A percentile compares a stretch with the other conserved stretches of the same genome.
Evolutionary conservation across 1,284 basidiomycete species (phyloP).

Genomic region (Gomphus sp.): DNA sequence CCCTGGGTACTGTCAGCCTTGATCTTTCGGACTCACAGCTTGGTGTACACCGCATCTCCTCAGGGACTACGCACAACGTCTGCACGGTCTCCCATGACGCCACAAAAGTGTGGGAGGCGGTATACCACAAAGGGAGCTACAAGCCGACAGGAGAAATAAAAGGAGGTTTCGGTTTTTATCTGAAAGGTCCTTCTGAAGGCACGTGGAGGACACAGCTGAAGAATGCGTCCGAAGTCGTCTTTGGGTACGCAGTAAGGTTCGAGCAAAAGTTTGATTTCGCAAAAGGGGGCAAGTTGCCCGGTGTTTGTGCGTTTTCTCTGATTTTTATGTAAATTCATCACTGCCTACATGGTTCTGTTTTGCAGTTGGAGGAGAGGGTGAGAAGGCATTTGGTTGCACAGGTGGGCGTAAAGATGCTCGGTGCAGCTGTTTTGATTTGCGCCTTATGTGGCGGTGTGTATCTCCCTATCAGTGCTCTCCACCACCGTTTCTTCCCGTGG

Average conservation of each 20-base stretch:
- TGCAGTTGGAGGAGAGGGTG: slow-evolving; percentile 46
- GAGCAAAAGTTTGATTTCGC: slow-evolving; percentile 47
- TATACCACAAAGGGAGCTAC: slow-evolving; percentile 51
- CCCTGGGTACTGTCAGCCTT: slow-evolving; percentile 11
- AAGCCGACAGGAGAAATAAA: slow-evolving; percentile 34
- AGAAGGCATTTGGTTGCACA: slow-evolving; percentile 48
- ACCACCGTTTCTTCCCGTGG: background rate
- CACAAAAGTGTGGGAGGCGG: slow-evolving; percentile 45
- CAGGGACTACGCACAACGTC: slow-evolving; percentile 29
- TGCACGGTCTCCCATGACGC: slow-evolving; percentile 23
- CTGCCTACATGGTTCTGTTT: background rate
- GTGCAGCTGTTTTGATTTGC: slow-evolving; percentile 51
- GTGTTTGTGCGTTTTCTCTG: slow-evolving; percentile 38
- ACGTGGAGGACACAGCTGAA: slow-evolving; percentile 22
- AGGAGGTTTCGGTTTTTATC: slow-evolving; percentile 56
- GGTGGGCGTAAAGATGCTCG: slow-evolving; percentile 47
- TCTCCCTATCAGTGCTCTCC: too few species aligned
- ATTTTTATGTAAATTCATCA: background rate
- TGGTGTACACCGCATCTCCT: slow-evolving; percentile 37
- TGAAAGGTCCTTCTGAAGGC: slow-evolving; percentile 39
- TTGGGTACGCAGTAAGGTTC: slow-evolving; percentile 53
- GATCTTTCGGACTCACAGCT: slow-evolving; percentile 31
- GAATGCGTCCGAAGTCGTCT: slow-evolving; percentile 35
- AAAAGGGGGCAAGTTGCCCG: slow-evolving; percentile 59
- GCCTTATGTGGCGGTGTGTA: slow-evolving; percentile 58